Evolutionary conservation across 495 filamentous ascomycete species (phyloP), one percentile per base, ranked within the genome.

Genomic region (Aspergillus bridgeri): DNA sequence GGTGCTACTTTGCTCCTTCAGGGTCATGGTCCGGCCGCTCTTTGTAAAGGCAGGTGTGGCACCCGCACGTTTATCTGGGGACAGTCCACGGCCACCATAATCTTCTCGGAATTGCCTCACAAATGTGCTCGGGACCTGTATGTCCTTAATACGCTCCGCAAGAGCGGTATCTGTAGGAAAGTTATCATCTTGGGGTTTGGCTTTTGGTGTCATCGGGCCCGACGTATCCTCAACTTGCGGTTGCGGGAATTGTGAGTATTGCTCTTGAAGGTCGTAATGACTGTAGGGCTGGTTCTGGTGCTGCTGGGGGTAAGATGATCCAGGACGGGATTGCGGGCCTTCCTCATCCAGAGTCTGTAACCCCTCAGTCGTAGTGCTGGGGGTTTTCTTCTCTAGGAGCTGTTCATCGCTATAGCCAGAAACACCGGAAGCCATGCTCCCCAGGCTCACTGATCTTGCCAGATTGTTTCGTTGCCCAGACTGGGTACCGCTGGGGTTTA

Each of bases 1-100:
- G 21, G 91, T 96, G 67, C 88, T 94, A 61, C 91, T 96, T 70
- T 98, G 94, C 69, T 98, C 94, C 71, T 98, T 97, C 15, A 98
- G 76, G 0, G 95, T 98, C 76, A 98, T 80, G 60, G 86, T 94
- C 64, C 87, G 90, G 43, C 89, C 90, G 53, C 83, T 83, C 38
- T 85, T 79, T 38, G 82, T 69, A 54, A 78, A 79, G 18, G 74
- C 78, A 11, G 86, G 80, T 6, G 85, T 78, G 43, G 77, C 68
- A 18, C 71, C 74, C 6, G 72, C 60, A 51, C 69, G 81, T 74
- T 80, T 87, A 56, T 75, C 83, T 61, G 72, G 86, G 62, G 69
- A 86, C 48, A 68, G 74, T 69, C 62, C 81, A 60, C 62, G 82
- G 77, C 68, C 83, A 76, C 57, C 75, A 66, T 58, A 83, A 58